Evolutionary conservation across 805 yeast species (phyloP).

Genomic region (Schwanniomyces yamadae): DNA sequence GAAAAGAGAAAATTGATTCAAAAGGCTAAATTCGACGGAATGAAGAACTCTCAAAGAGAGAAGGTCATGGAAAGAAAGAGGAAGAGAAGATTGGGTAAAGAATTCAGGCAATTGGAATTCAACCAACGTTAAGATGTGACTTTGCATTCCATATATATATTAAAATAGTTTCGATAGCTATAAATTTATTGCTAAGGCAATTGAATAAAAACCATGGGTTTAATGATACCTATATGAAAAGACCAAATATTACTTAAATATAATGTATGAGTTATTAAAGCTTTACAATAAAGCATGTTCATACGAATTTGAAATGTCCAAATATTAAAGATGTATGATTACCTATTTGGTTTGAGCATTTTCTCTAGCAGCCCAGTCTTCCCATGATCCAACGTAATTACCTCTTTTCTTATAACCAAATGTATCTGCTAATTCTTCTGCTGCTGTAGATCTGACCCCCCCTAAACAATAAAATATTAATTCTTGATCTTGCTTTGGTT

Average conservation of each 20-base stretch:
- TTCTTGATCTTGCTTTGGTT: constrained; percentile 71
- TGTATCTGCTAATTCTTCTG: constrained; percentile 88
- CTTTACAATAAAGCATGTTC: no score
- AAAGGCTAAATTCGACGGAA: constrained; percentile 71
- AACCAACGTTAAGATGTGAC: no score
- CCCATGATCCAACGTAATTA: constrained; percentile 82
- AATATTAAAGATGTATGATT: no score
- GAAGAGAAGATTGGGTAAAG: constrained; percentile 80
- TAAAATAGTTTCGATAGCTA: no score
- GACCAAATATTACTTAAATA: no score
- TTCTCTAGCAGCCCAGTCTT: constrained; percentile 68
- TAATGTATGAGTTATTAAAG: no score
- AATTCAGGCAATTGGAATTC: constrained; percentile 56
- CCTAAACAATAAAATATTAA: constrained; percentile 88
- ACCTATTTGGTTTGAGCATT: constrained; percentile 10
- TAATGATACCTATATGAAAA: constrained; percentile 7
- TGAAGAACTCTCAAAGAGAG: constrained; percentile 71
- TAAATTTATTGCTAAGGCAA: no score
- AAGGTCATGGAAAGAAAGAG: constrained; percentile 86
- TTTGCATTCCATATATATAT: no score
- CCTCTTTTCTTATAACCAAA: constrained; percentile 85
- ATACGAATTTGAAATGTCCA: no score
- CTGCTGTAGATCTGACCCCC: constrained; percentile 87
- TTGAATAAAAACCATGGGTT: no score
- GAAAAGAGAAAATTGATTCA: constrained; percentile 74